These are phyloP conservation scores for Coccomyxa sp. DNA, from an alignment of 139 green algal species.

Conservation along the genomic window DNA sequence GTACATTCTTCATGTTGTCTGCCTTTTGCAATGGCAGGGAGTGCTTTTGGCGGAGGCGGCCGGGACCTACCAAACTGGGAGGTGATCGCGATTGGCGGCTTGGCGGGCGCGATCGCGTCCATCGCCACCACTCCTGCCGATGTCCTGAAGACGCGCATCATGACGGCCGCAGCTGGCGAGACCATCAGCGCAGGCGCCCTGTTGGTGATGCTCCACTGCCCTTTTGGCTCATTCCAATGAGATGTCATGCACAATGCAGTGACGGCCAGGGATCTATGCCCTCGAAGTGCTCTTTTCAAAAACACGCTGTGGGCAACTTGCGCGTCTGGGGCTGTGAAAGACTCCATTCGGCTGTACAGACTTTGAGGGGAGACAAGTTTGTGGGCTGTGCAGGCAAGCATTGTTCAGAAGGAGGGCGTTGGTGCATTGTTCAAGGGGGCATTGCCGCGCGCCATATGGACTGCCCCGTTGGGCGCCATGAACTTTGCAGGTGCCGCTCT, in stretches of 20 bases:
- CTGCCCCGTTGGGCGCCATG: conserved; percentile 66
- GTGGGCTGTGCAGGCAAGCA: conserved; percentile 19
- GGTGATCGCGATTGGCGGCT: conserved; percentile 47
- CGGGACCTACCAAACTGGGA: conserved; percentile 49
- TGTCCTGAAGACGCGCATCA: conserved; percentile 73
- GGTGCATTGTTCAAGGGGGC: conserved; percentile 31
- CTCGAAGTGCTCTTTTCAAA: too few species aligned
- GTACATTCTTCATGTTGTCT: not conserved
- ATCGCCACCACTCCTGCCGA: conserved; percentile 59
- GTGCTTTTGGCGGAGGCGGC: conserved; percentile 11
- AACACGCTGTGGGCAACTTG: too few species aligned
- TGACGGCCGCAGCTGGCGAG: conserved; percentile 35
- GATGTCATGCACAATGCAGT: too few species aligned
- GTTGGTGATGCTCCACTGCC: not conserved
- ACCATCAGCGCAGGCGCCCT: not conserved
- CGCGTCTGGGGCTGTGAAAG: too few species aligned
- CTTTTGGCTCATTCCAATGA: not conserved
- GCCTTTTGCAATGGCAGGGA: not conserved
- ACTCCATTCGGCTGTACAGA: too few species aligned
- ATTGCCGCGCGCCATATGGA: conserved; percentile 59
- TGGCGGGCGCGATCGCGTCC: conserved; percentile 52
- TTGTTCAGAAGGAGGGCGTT: conserved; percentile 52
- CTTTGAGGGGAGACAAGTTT: not conserved
- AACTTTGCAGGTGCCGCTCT: conserved; percentile 48
- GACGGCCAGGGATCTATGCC: too few species aligned